A percentile compares a stretch with the other conserved stretches of the same genome.
These are phyloP conservation scores for Yarrowia sp. DNA, from an alignment of 805 yeast species.

Conservation along the genomic window DNA sequence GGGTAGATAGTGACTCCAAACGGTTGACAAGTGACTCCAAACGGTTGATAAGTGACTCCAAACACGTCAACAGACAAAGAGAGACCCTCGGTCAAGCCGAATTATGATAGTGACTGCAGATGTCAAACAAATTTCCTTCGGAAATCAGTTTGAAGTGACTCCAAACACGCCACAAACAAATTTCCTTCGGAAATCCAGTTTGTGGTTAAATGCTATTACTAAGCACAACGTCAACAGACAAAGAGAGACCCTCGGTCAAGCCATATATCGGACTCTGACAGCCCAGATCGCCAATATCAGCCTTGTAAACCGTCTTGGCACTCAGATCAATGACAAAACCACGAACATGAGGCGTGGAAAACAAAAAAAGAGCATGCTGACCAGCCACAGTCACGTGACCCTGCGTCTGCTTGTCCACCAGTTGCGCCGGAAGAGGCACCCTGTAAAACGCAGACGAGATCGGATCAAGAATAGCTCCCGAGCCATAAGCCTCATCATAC, in stretches of 20 bases:
- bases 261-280: conserved; percentile 10
- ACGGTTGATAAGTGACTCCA: too few species aligned
- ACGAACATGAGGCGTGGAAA: conserved; percentile 12
- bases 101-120: too few species aligned
- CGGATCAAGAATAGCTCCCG: neutral
- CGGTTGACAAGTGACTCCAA: too few species aligned
- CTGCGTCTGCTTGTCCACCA: conserved; percentile 1
- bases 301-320: neutral
- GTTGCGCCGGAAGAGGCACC: neutral
- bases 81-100: too few species aligned
- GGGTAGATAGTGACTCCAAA: too few species aligned
- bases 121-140: too few species aligned
- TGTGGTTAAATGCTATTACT: too few species aligned
- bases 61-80: too few species aligned
- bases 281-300: conserved; percentile 9
- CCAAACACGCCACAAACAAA: too few species aligned
- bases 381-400: conserved; percentile 4
- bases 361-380: conserved; percentile 8
- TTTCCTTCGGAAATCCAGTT: too few species aligned
- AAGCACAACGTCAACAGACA: conserved; percentile 3
- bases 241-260: neutral
- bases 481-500: neutral
- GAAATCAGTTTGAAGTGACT: too few species aligned
- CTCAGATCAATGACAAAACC: conserved; percentile 11
- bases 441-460: neutral